Conservation (phyloP, 257 asterid genomes). For the Dorcoceras hygrometricum region DNA sequence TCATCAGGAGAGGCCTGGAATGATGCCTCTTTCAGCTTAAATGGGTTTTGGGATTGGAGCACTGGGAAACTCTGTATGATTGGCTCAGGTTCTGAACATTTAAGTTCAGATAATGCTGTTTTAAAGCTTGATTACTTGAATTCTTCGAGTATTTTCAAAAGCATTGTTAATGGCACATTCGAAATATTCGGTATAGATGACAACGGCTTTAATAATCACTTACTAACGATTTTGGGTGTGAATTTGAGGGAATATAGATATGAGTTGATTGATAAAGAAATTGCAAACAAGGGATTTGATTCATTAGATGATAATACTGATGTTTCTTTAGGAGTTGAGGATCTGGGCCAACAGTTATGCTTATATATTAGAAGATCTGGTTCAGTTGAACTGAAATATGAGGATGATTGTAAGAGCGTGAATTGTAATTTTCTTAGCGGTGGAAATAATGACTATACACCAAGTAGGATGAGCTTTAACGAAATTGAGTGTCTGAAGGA, state of each 20-base stretch:
- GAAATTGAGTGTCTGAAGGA: conserved; percentile 52
- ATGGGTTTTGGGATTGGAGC: conserved; percentile 73
- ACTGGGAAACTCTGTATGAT: conserved; percentile 85
- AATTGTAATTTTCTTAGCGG: conserved; percentile 60
- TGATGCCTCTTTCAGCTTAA: conserved; percentile 31
- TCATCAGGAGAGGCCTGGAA: conserved; percentile 23
- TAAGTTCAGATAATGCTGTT: conserved; percentile 41
- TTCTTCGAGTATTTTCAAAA: conserved; percentile 54
- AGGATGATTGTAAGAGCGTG: conserved; percentile 48
- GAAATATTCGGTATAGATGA: conserved; percentile 31
- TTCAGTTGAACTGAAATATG: conserved; percentile 44
- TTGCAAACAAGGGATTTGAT: conserved; percentile 39
- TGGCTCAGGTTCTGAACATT: conserved; percentile 52
- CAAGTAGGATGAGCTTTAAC: conserved; percentile 41
- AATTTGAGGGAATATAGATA: conserved; percentile 62
- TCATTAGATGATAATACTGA: conserved; percentile 38
- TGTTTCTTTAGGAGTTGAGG: conserved; percentile 45
- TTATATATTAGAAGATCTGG: conserved; percentile 35
- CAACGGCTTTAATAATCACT: conserved; percentile 28
- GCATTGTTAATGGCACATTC: conserved; percentile 74
- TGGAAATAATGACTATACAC: conserved; percentile 36
- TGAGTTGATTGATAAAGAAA: conserved; percentile 63
- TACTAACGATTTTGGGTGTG: conserved; percentile 50
- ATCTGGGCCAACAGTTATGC: conserved; percentile 39
- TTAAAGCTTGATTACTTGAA: conserved; percentile 74